Percentiles rank a stretch among this genome's conserved stretches.
Evolutionary conservation across 225 moss, liverwort and hornwort species (phyloP).

Genomic region (Polytrichum commune): DNA sequence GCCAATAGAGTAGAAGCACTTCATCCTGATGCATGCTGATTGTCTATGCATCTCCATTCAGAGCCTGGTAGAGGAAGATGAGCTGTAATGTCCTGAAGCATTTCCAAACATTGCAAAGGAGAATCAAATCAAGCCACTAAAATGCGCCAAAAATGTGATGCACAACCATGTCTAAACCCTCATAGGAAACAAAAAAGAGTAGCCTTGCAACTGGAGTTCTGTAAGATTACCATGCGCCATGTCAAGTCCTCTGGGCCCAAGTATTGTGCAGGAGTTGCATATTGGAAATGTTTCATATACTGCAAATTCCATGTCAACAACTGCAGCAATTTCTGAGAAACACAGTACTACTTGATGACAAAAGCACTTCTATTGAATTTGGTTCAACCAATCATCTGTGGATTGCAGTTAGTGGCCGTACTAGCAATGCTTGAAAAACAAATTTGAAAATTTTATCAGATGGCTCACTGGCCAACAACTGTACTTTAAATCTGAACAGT

Average conservation of each 20-base stretch:
- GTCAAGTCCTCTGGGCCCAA: conserved; percentile 43
- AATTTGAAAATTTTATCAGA: no score
- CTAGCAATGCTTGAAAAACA: no score
- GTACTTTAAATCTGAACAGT: no score
- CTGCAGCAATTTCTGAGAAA: not conserved
- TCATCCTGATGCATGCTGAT: not conserved
- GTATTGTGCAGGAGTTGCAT: conserved; percentile 35
- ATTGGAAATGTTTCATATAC: conserved; percentile 33
- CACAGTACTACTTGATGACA: not conserved
- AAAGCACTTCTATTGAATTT: no score
- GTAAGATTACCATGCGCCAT: conserved; percentile 39
- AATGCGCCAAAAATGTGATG: not conserved
- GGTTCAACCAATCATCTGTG: no score
- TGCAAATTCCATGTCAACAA: conserved; percentile 18
- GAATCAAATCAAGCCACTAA: not conserved
- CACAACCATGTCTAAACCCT: no score
- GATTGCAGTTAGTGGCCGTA: no score
- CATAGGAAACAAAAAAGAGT: no score
- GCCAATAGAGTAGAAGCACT: not conserved
- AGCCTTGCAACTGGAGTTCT: not conserved
- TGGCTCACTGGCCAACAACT: no score
- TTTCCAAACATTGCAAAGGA: not conserved
- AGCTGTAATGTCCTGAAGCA: no score
- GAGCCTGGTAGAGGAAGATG: no score
- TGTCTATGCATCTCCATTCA: no score